Base-by-base conservation (phyloP, 192 early-diverging fungal species). In the Hyaloraphidium curvatum region DNA sequence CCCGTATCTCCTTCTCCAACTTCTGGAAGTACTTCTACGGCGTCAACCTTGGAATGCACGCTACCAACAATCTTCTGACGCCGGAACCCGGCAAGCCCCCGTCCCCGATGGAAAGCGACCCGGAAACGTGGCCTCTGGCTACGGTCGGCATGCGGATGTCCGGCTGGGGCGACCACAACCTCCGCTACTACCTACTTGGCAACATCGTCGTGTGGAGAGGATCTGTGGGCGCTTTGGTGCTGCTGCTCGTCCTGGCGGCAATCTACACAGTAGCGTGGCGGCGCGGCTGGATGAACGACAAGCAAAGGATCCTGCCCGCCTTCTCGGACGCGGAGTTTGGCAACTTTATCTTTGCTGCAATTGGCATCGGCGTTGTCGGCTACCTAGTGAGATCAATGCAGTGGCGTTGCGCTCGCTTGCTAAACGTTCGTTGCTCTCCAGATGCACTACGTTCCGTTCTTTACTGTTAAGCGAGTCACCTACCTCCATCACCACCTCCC, bases 401-500 rank as follows among this genome's bases (percentile, higher is more conserved):
- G n/a, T n/a, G n/a, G n/a, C n/a, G n/a, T n/a, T 37, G 33, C 7
- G 33, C 9, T 37, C n/a, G 9, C 9, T 7, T 7, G n/a, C 7
- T 37, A 37, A 7, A 37, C n/a, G 33, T 54, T 68, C 16, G 83
- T 77, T 52, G 76, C 71, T 16, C 72, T 69, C 17, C 81, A 86
- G 58, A 62, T 84, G 13, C 74, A 86, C 33, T 67, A 79, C 21
- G 61, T 80, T 98, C 89, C 91, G 69, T 81, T 40, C 61, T 94
- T 40, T 92, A 98, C 66, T 98, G 91, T 63, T 33, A 81, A 27
- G 90, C 91, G 17, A 95, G 93, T 70, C 91, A 67, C 58, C 74
- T 94, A 67, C 52, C 64, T 95, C 29, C 94, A 98, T 62, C 94
- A 98, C 64, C 96, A 98, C 63, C 93, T 94, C 69, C 91, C 92